Evolutionary conservation across 768 basidiomycete species (phyloP), one percentile per base, ranked within the genome.

Genomic region (Rhodotorula sphaerocarpa): DNA sequence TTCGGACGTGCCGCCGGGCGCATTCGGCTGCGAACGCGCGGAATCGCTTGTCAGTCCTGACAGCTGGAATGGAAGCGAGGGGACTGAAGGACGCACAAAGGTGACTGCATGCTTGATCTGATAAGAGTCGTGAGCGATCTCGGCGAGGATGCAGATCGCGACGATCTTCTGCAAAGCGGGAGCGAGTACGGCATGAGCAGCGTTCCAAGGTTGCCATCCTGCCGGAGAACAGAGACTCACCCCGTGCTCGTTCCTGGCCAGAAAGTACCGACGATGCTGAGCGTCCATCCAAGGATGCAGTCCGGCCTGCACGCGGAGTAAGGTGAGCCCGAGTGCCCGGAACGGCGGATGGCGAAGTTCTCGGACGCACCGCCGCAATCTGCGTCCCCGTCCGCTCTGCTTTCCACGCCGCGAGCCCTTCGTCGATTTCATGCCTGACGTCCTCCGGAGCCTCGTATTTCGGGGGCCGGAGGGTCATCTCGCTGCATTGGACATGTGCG

Each of bases 351-450:
- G n/a, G n/a, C n/a, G n/a, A n/a, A n/a, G n/a, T n/a, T n/a, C n/a
- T n/a, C n/a, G n/a, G n/a, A 55, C 66, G 28, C 28, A 68, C 66
- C 16, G 63, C 55, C 12, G 62, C 63, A 18, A 69, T 69, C 53
- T 69, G 67, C 5, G 47, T 69, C 6, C 67, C 67, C 12, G 53
- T 30, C 21, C 67, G 41, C 20, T 51, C 34, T 7, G 30, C 27
- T 27, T 61, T 61, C 67, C 67, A 69, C 25, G 42, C 21, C 33
- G 61, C 59, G 12, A 69, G 28, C 0, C 67, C 67, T 2, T 39
- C 46, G 31, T 69, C 67, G 31, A 65, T 59, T 27, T 90, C 63
- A 9, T 51, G 10, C 21, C 47, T 50, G 25, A 50, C 39, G 7
- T 55, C 53, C 5, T 58, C 59, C 14, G 57, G 53, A 27, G 57